Conservation (phyloP, 371 early-diverging fungal species). For the Rhizomucor pusillus region DNA sequence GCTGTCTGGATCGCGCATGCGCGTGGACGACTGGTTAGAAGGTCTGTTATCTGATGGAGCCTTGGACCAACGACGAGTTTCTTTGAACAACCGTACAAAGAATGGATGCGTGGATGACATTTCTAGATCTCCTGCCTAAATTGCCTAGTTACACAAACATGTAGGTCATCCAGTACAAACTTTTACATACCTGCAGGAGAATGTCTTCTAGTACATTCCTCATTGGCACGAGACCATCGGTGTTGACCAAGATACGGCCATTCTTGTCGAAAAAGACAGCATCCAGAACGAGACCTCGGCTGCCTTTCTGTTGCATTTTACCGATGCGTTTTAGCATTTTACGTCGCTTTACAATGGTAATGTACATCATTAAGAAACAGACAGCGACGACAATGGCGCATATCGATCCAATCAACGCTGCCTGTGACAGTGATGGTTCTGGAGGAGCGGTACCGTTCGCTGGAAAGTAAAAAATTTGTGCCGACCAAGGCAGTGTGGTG, state of each 20-base stretch:
- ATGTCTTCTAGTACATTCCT: constrained; percentile 9
- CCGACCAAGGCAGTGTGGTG: constrained; percentile 46
- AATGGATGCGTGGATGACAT: constrained; percentile 11
- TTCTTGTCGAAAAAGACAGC: constrained; percentile 33
- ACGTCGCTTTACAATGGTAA: constrained; percentile 14
- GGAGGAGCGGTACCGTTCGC: constrained; percentile 16
- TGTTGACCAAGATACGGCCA: constrained; percentile 40
- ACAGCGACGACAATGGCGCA: constrained; percentile 33
- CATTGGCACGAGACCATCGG: constrained; percentile 42
- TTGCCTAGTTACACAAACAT: neutral
- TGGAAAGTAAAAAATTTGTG: constrained; percentile 28
- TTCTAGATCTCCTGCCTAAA: constrained; percentile 2
- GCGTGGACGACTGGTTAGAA: constrained; percentile 17
- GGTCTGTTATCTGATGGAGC: constrained; percentile 14
- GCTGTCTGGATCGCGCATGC: constrained; percentile 8
- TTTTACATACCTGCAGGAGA: constrained; percentile 2
- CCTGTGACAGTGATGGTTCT: constrained; percentile 19
- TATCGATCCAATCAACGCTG: constrained; percentile 38
- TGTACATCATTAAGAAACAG: constrained; percentile 25
- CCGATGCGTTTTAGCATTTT: neutral
- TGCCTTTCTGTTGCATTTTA: constrained; percentile 13
- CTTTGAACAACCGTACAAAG: constrained; percentile 13
- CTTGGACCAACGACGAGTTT: constrained; percentile 6
- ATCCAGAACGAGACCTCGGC: constrained; percentile 24
- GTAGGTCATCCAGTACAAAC: neutral